Conservation (phyloP, 345 rosid genomes). For the Eucalyptus grandis region DNA sequence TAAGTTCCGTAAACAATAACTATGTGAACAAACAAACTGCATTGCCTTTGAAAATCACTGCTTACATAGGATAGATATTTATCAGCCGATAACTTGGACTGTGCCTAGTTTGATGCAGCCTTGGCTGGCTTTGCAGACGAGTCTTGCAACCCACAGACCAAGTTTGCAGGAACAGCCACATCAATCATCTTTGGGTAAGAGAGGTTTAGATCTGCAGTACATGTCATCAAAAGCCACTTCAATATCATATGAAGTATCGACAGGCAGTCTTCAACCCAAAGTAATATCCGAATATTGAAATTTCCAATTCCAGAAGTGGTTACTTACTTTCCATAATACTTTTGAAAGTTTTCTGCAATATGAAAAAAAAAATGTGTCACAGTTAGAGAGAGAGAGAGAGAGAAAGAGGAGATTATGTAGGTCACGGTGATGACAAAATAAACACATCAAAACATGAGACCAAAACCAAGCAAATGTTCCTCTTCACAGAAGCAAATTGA, state of each 20-base stretch:
- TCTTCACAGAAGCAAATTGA: background rate
- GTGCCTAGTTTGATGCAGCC: background rate
- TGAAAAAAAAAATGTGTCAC: background rate
- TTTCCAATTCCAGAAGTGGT: background rate
- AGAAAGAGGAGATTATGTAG: background rate
- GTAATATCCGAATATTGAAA: background rate
- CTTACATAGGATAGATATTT: background rate
- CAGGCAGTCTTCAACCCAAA: background rate
- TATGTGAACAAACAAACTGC: background rate
- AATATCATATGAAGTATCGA: background rate
- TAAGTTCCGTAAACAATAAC: background rate
- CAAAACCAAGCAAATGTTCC: background rate
- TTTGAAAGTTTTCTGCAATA: constrained; percentile 67
- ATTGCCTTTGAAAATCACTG: background rate
- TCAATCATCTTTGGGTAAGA: constrained; percentile 91
- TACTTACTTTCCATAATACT: constrained; percentile 76
- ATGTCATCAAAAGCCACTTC: background rate
- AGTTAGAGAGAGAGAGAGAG: background rate
- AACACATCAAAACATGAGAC: background rate
- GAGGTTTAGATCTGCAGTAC: constrained; percentile 52
- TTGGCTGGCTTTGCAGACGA: background rate
- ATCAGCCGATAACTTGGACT: background rate
- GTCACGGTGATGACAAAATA: background rate
- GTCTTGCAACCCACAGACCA: constrained; percentile 90
- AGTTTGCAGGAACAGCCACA: constrained; percentile 72